Base-by-base conservation (phyloP, 805 yeast genomes). In the Komagataella pseudopastoris region DNA sequence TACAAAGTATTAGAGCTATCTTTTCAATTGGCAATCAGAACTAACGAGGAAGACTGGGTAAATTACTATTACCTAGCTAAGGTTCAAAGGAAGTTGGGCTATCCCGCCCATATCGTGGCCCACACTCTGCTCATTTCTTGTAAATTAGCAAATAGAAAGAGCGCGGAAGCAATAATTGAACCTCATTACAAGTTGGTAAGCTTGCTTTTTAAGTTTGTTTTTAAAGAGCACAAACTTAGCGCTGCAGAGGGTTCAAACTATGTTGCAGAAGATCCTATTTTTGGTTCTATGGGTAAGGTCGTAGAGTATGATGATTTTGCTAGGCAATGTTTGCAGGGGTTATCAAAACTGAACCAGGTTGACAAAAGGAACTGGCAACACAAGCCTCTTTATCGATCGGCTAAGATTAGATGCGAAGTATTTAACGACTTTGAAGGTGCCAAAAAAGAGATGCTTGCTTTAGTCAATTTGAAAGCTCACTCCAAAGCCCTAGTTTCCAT, bases 361-460 rank as follows among this genome's bases (percentile, higher is more conserved):
- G 98, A 91, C 62, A 89, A 85, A 61, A 86, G 82, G 61, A 86
- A 81, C 51, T 89, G 97, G 97, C 95, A 89, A 51, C 98, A 93
- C 61, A 76, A 85, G 51, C 95, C 97, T 1, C 72, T 78, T 2
- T 89, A 75, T 60, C 71, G 89, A 55, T 68, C 86, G 14, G 88
- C 97, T 0, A 71, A 67, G 51, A 80, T 90, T 8, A 65, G 71
- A 16, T 74, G 68, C 50, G 78, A 80, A 1, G 83, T 80, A 3
- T 71, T 78, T 45, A 64, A 71, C 1, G 80, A 85, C 52, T 55
- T 66, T 6, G 65, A 66, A 2, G 71, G 67, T 0, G 93, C 97
- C 0, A 70, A 72, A 48, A 75, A 75, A 10, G 88, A 85, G 56
- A 78, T 91, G 77, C 69, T 77, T 1, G 61, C 71, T 0, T 68